Evolutionary conservation across 164 flowering plant species (phyloP).

Genomic region (Protea cynaroides): DNA sequence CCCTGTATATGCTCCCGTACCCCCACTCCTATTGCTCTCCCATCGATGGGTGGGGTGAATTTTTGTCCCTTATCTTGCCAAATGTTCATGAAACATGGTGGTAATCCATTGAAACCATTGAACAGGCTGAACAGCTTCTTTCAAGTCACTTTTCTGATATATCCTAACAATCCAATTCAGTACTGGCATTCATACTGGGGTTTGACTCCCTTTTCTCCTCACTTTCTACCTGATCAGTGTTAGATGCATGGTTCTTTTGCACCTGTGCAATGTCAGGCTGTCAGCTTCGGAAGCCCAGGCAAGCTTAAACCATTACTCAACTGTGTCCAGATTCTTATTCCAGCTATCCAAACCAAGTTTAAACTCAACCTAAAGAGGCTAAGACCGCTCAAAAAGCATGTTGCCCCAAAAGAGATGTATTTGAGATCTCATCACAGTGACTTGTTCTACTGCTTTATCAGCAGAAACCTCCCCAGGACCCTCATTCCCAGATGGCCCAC

Average conservation of each 20-base stretch:
- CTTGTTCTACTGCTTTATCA: conserved; percentile 90
- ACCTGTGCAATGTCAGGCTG: conserved; percentile 74
- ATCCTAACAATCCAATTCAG: conserved; percentile 16
- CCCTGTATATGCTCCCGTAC: no score
- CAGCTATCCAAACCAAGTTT: conserved; percentile 66
- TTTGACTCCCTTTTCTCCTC: conserved; percentile 31
- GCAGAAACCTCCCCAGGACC: conserved; percentile 47
- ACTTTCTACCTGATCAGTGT: conserved; percentile 34
- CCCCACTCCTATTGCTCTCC: no score
- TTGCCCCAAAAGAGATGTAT: conserved; percentile 98
- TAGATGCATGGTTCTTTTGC: conserved; percentile 75
- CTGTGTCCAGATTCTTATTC: conserved; percentile 73
- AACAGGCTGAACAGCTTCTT: background rate
- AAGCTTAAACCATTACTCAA: conserved; percentile 82
- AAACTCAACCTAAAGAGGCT: conserved; percentile 85
- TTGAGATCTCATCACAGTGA: conserved; percentile 89
- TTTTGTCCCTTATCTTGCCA: no score
- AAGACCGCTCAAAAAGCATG: conserved; percentile 96
- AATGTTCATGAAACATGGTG: no score
- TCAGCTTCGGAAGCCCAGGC: conserved; percentile 94
- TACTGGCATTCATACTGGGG: conserved; percentile 6
- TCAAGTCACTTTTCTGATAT: conserved; percentile 15
- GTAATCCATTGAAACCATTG: conserved; percentile 12
- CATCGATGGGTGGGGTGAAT: no score
- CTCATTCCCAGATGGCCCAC: conserved; percentile 34